phyloP scores from a whole-genome alignment of 495 filamentous ascomycete genomes.

The Friedmanniomyces endolithicus region DNA sequence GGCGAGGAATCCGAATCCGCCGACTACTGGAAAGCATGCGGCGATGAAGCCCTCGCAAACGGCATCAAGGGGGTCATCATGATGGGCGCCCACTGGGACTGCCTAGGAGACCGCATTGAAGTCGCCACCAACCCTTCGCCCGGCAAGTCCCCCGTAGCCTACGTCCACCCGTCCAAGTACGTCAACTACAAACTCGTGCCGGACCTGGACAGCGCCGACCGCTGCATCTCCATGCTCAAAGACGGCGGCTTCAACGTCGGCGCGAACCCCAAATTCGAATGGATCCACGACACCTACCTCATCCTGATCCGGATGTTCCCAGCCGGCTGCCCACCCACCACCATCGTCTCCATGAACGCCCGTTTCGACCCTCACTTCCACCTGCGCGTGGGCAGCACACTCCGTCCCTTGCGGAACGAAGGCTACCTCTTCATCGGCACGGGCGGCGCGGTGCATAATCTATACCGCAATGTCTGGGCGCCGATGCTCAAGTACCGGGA shows the following conservation, averaged over 20 bases:
- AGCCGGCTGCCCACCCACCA: constrained; percentile 42
- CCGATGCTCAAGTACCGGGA: constrained; percentile 47
- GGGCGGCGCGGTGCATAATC: constrained; percentile 51
- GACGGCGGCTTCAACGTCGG: constrained; percentile 39
- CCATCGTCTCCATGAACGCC: constrained; percentile 45
- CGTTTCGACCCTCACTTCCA: constrained; percentile 52
- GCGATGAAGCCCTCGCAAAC: constrained; percentile 43
- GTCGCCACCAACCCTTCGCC: constrained; percentile 45
- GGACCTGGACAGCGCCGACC: constrained; percentile 37
- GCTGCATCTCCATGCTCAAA: constrained; percentile 35
- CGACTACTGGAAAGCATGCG: constrained; percentile 50
- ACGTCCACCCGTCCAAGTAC: constrained; percentile 48
- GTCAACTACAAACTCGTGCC: constrained; percentile 43
- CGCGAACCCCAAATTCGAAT: constrained; percentile 42
- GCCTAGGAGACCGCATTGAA: constrained; percentile 35
- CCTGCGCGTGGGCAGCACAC: constrained; percentile 39
- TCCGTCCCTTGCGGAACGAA: constrained; percentile 39
- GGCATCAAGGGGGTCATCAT: constrained; percentile 48
- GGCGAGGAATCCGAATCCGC: constrained; percentile 46
- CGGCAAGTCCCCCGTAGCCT: constrained; percentile 43
- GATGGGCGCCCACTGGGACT: constrained; percentile 56
- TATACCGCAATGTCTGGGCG: constrained; percentile 50
- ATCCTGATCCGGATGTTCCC: constrained; percentile 55
- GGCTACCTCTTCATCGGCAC: constrained; percentile 46
- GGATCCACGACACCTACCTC: constrained; percentile 55